Conservation (phyloP, 495 filamentous ascomycete species). For the Hypoxylon lienhwacheense region DNA sequence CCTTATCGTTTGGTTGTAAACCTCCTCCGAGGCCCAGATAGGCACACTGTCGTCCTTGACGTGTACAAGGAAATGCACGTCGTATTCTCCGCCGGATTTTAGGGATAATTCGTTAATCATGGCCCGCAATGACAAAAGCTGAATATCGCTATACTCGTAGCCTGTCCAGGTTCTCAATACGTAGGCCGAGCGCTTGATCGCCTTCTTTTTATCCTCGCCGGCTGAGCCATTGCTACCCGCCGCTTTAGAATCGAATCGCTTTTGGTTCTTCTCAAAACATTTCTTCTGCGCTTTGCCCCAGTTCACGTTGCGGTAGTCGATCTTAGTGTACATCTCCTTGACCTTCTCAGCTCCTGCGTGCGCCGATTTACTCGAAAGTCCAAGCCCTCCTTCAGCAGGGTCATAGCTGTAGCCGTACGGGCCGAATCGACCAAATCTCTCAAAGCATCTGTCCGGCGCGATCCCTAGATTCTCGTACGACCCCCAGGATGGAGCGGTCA, state of each 20-base stretch:
- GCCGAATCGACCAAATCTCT: slow-evolving; percentile 77
- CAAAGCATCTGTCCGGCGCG: slow-evolving; percentile 78
- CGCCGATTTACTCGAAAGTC: slow-evolving; percentile 68
- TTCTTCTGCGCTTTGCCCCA: slow-evolving; percentile 76
- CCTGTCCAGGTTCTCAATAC: slow-evolving; percentile 49
- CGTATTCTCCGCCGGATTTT: slow-evolving; percentile 60
- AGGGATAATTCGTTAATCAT: slow-evolving; percentile 59
- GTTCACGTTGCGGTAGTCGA: slow-evolving; percentile 71
- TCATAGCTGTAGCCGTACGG: slow-evolving; percentile 84
- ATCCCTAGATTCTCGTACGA: slow-evolving; percentile 70
- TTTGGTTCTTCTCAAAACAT: slow-evolving; percentile 66
- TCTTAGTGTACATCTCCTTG: slow-evolving; percentile 61
- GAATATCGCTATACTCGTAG: slow-evolving; percentile 46
- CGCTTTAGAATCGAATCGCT: slow-evolving; percentile 55
- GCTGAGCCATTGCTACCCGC: slow-evolving; percentile 10
- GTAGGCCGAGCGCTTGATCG: slow-evolving; percentile 40
- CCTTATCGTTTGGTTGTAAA: slow-evolving; percentile 52
- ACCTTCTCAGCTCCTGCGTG: slow-evolving; percentile 65
- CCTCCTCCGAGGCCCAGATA: slow-evolving; percentile 54
- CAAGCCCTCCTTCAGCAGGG: slow-evolving; percentile 70
- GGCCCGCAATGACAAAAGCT: slow-evolving; percentile 54
- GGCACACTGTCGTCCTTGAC: slow-evolving; percentile 57
- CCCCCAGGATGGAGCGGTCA: slow-evolving; percentile 74
- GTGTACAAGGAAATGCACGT: slow-evolving; percentile 61
- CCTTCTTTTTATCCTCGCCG: slow-evolving; percentile 28